Conservation (phyloP, 352 stramenopile species). For the Phytophthora pluvialis region DNA sequence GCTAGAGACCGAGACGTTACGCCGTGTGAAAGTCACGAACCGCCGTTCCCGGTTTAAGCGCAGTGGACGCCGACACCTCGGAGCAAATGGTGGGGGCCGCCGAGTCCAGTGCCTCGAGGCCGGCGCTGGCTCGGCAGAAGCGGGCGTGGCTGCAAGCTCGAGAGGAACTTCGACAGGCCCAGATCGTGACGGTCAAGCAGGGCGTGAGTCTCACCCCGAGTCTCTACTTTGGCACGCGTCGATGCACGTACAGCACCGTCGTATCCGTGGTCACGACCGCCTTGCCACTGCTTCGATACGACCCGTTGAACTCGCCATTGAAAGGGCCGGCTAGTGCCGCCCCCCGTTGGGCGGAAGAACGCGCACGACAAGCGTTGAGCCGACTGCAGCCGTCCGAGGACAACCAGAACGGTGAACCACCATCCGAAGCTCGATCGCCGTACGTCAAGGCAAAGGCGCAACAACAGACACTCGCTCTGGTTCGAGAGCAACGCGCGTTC, state of each 20-base stretch:
- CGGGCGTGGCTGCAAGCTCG: slow-evolving; percentile 54
- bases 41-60: slow-evolving; percentile 33
- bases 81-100: slow-evolving; percentile 25
- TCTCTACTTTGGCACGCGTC: slow-evolving; percentile 77
- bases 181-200: slow-evolving; percentile 68
- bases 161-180: slow-evolving; percentile 55
- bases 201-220: slow-evolving; percentile 55
- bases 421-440: slow-evolving; percentile 11
- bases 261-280: slow-evolving; percentile 72
- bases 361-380: slow-evolving; percentile 13
- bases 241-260: slow-evolving; percentile 79
- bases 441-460: slow-evolving; percentile 31
- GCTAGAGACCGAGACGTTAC: slow-evolving; percentile 26
- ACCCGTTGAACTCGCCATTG: slow-evolving; percentile 16
- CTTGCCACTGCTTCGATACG: slow-evolving; percentile 36
- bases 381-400: slow-evolving; percentile 12
- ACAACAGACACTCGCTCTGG: slow-evolving; percentile 42
- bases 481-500: slow-evolving; percentile 52
- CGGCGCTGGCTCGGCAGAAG: slow-evolving; percentile 36
- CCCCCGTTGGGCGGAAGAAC: slow-evolving; percentile 32
- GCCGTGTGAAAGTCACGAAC: slow-evolving; percentile 15
- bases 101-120: slow-evolving; percentile 4
- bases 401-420: slow-evolving; percentile 27
- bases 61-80: not conserved
- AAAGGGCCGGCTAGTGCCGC: slow-evolving; percentile 1